A percentile compares a stretch with the other conserved stretches of the same genome.
These are phyloP conservation scores for Cystobasidiaceae sp. DNA, from an alignment of 1,284 basidiomycete species.

Conservation along the genomic window DNA sequence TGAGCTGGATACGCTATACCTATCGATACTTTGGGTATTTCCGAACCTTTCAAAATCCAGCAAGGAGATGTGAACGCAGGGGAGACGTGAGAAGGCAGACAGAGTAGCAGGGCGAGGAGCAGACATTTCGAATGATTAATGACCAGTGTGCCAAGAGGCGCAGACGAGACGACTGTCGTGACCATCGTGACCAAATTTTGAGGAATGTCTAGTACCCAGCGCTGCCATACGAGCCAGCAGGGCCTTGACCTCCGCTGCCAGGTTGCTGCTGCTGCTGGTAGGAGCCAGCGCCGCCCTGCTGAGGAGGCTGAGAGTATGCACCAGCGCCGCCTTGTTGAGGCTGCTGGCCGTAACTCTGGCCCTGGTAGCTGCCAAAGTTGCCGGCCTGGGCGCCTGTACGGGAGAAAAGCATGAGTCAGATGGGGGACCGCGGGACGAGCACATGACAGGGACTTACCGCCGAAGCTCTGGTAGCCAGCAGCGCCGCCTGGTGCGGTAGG, in stretches of 20 bases:
- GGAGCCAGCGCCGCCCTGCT: neutral
- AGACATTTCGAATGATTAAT: too few relatives aligned
- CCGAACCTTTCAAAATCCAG: too few relatives aligned
- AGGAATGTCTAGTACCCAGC: slow-evolving; percentile 3
- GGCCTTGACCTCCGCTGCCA: neutral
- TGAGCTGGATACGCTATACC: too few relatives aligned
- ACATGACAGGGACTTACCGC: slow-evolving; percentile 1
- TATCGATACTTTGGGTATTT: too few relatives aligned
- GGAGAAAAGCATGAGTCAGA: neutral
- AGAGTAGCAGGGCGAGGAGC: too few relatives aligned
- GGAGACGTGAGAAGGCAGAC: too few relatives aligned
- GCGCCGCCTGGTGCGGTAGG: neutral
- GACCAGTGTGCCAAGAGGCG: too few relatives aligned
- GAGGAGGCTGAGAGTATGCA: slow-evolving; percentile 2
- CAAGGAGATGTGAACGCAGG: too few relatives aligned
- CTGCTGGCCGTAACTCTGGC: slow-evolving; percentile 25
- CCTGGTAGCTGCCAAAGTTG: slow-evolving; percentile 8
- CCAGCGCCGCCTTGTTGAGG: neutral
- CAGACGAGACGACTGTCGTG: too few relatives aligned
- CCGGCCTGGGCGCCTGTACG: slow-evolving; percentile 28
- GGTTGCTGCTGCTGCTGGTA: neutral
- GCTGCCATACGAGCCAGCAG: neutral
- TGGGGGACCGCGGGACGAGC: too few relatives aligned
- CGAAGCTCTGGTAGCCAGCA: neutral
- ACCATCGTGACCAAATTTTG: too few relatives aligned